Conservation (phyloP, 208 protist species). For the Leishmania braziliensis region DNA sequence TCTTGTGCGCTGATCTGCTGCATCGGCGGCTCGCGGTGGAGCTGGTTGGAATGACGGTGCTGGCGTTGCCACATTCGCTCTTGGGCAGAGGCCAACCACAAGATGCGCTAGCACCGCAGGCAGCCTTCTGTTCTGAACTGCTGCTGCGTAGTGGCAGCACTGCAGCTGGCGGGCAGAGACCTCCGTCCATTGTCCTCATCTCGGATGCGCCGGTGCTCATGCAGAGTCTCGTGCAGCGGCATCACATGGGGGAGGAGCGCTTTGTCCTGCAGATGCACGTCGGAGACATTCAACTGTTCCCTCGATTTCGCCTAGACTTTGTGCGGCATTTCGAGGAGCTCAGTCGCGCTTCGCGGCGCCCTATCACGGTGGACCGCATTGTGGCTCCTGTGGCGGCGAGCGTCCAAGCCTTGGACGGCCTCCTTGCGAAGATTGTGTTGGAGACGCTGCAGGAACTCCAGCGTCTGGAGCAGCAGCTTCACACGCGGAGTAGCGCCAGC, state of each 20-base stretch:
- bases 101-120: conserved; percentile 46
- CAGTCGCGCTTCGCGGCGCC: conserved; percentile 23
- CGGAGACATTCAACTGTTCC: conserved; percentile 81
- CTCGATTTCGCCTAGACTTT: conserved; percentile 78
- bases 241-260: conserved; percentile 58
- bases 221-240: conserved; percentile 68
- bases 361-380: conserved; percentile 62
- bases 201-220: conserved; percentile 63
- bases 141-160: conserved; percentile 41
- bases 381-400: conserved; percentile 40
- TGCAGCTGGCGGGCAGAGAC: conserved; percentile 7
- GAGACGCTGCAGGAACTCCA: conserved; percentile 79
- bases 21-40: conserved; percentile 70
- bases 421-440: conserved; percentile 62
- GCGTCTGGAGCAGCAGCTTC: conserved; percentile 27
- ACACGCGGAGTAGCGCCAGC: not conserved
- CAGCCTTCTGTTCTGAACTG: conserved; percentile 76
- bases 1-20: conserved; percentile 80
- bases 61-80: conserved; percentile 43
- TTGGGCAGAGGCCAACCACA: conserved; percentile 17
- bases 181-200: conserved; percentile 48
- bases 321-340: conserved; percentile 80
- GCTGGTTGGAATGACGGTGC: conserved; percentile 43
- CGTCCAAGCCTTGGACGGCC: conserved; percentile 42
- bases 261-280: conserved; percentile 72